Evolutionary conservation across 805 yeast species (phyloP), one percentile per base, ranked within the genome.

Genomic region (Kodamaea neixiangensis): DNA sequence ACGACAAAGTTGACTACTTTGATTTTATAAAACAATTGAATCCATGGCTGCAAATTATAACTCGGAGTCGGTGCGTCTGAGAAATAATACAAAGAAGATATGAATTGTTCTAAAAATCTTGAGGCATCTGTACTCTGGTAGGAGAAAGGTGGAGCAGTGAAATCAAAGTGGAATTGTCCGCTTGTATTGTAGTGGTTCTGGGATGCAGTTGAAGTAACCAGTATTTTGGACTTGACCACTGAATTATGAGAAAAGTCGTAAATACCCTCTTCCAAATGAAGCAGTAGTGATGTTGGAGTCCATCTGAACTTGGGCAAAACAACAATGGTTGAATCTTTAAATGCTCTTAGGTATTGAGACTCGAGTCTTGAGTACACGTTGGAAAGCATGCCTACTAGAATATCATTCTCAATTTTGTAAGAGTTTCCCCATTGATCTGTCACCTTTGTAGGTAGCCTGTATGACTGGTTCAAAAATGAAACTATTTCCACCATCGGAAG

Each of bases 301-400:
- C 52, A 45, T 11, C 39, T 48, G 15, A 61, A 33, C 1, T n/a
- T 39, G 1, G 69, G 71, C 13, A 48, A 50, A 7, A 58, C 53
- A 0, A 54, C 44, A n/a, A 66, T 59, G 7, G 67, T 61, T 7
- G 54, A 35, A 3, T 56, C 46, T 15, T 15, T 13, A 14, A 42
- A 21, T 5, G 25, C 14, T 7, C 22, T 35, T 9, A 61, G 19
- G 49, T 65, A 65, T 4, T 39, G 33, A 1, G 53, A 49, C 55
- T 64, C 63, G 44, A 57, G 52, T 43, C 65, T 54, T 33, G 60
- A 21, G 48, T 65, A 66, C 19, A 57, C 47, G 34, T 58, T 61
- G 33, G 47, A 47, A 14, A 59, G 15, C 18, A 58, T 11, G 7
- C 44, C 49, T n/a, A 40, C 22, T 21, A 56, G 39, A 2, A 48